These are phyloP conservation scores for Cystobasidium sp. DNA, from an alignment of 1,284 basidiomycete species.

Conservation along the genomic window DNA sequence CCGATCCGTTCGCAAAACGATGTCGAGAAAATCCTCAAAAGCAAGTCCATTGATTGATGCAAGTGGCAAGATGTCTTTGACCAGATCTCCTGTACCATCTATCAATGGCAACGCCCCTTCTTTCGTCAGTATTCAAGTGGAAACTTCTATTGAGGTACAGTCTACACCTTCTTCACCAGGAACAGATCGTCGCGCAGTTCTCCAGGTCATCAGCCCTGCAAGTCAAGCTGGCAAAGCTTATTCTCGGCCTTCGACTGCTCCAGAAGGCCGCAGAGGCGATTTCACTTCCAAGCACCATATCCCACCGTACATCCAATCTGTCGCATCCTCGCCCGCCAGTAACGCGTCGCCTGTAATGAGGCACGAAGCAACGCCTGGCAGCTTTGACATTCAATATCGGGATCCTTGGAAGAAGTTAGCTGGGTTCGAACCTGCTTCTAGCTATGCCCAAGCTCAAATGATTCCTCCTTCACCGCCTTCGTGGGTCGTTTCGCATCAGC, in stretches of 20 bases:
- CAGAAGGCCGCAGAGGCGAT: background rate
- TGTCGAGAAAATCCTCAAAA: slow-evolving; percentile 19
- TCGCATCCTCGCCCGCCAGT: background rate
- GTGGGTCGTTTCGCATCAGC: background rate
- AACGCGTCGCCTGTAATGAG: slow-evolving; percentile 1
- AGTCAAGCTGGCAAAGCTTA: background rate
- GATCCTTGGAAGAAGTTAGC: background rate
- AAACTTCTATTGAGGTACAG: background rate
- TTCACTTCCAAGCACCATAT: background rate
- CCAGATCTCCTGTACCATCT: slow-evolving; percentile 2
- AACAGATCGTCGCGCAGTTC: background rate
- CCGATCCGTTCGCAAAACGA: slow-evolving; percentile 24
- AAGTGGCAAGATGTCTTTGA: background rate
- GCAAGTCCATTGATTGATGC: background rate
- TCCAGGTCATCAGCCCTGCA: background rate
- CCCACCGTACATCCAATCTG: background rate
- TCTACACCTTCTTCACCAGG: background rate
- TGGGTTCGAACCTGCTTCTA: slow-evolving; percentile 6
- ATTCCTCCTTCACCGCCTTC: background rate
- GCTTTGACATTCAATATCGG: slow-evolving; percentile 7
- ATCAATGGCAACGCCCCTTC: slow-evolving; percentile 7
- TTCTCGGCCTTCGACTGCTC: slow-evolving; percentile 7
- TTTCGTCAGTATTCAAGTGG: slow-evolving; percentile 12
- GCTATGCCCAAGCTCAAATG: background rate
- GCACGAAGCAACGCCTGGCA: background rate